Conservation (phyloP, 2,329 filamentous ascomycete genomes). For the Beauveria pseudobassiana region DNA sequence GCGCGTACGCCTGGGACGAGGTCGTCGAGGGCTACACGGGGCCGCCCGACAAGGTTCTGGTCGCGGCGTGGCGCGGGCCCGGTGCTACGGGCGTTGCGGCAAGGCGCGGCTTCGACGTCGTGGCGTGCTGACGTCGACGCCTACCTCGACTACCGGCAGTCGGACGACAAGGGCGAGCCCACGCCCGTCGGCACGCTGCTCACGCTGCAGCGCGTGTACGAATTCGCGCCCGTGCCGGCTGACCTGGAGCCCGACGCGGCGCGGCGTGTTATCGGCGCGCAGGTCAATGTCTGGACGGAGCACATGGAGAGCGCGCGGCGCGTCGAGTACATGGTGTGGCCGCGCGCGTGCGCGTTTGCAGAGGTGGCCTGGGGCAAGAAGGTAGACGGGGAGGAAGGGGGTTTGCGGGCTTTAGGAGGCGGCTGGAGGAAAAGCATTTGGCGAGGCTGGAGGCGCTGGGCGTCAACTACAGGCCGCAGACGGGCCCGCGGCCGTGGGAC, state of each 20-base stretch:
- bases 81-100: slow-evolving; percentile 14
- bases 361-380: slow-evolving; percentile 15
- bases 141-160: slow-evolving; percentile 16
- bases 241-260: slow-evolving; percentile 10
- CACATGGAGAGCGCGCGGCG: slow-evolving; percentile 15
- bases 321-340: slow-evolving; percentile 15
- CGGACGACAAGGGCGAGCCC: slow-evolving; percentile 14
- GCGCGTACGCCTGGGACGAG: slow-evolving; percentile 16
- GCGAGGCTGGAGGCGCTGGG: slow-evolving; percentile 12
- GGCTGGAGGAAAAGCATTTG: slow-evolving; percentile 9
- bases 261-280: slow-evolving; percentile 13
- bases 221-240: slow-evolving; percentile 12
- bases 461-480: slow-evolving; percentile 13
- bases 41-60: slow-evolving; percentile 7
- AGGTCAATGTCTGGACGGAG: slow-evolving; percentile 16
- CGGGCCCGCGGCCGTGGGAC: slow-evolving; percentile 15
- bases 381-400: background rate
- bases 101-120: slow-evolving; percentile 14
- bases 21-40: slow-evolving; percentile 13
- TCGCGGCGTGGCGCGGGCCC: slow-evolving; percentile 15
- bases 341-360: slow-evolving; percentile 13
- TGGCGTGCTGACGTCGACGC: slow-evolving; percentile 13
- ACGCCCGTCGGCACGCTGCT: slow-evolving; percentile 13
- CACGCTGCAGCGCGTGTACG: slow-evolving; percentile 13
- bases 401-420: slow-evolving; percentile 4